phyloP scores from a whole-genome alignment of 495 filamentous ascomycete species.

The Penicillium bialowiezense region DNA sequence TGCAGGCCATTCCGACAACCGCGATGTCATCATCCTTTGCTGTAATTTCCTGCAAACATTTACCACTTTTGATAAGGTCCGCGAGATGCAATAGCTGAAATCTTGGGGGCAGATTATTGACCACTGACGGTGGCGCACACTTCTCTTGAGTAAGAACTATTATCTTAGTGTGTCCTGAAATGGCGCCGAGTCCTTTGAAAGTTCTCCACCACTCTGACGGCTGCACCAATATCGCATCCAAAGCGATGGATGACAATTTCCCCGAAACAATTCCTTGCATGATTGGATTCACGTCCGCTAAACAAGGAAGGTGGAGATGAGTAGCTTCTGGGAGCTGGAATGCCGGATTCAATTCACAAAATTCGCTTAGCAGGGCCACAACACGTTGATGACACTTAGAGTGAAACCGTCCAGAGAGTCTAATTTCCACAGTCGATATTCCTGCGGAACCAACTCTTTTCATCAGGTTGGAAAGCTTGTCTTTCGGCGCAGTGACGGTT shows the following conservation, averaged over 20 bases:
- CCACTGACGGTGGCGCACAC: neutral
- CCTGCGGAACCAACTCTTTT: neutral
- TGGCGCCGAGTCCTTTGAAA: neutral
- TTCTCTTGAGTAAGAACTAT: neutral
- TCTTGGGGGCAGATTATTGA: neutral
- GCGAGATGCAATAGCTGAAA: too few relatives aligned
- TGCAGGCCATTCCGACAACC: conserved; percentile 49
- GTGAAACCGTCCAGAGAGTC: neutral
- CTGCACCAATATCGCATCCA: conserved; percentile 33
- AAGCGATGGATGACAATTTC: neutral
- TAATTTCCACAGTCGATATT: neutral
- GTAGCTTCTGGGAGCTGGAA: conserved; percentile 36
- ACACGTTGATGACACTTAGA: neutral
- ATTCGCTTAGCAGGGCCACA: conserved; percentile 13
- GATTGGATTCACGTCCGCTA: neutral
- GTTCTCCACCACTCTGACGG: conserved; percentile 34
- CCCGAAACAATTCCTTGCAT: neutral
- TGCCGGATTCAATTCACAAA: neutral
- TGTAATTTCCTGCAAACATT: neutral
- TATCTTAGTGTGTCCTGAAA: neutral
- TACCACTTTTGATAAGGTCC: too few relatives aligned
- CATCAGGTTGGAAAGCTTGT: conserved; percentile 18
- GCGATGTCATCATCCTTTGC: conserved; percentile 28
- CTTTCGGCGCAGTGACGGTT: conserved; percentile 21
- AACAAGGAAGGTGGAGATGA: conserved; percentile 22